Evolutionary conservation across 2,329 filamentous ascomycete genomes (phyloP), one percentile per base, ranked within the genome.

Genomic region (Diaporthe ilicicola): DNA sequence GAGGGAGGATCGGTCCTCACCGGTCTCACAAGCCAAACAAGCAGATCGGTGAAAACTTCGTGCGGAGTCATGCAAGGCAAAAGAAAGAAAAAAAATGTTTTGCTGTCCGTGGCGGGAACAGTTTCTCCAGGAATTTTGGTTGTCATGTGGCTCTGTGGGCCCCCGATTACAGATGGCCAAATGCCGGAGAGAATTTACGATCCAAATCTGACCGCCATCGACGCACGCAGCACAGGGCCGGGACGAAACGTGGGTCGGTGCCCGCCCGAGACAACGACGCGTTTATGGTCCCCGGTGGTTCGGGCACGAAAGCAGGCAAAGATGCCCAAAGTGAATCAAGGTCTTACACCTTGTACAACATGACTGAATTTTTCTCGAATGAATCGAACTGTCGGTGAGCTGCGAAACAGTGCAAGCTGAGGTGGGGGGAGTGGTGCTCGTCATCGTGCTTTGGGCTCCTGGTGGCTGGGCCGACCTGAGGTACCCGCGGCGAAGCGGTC

Each of bases 241-340:
- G 68, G 54, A 67, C 68, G 55, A 73, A 73, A 71, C 71, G 71
- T 73, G 71, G 68, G 71, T 64, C 68, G 71, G 71, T 66, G 69
- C 69, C 70, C 67, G 71, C 50, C 71, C 71, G 71, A 73, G 71
- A 73, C 71, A 71, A 27, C 29, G 42, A 53, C 46, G 48, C 48
- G 22, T 24, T 50, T 37, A 13, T 48, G 66, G 48, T 65, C 59
- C 56, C 67, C 71, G 71, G 71, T 69, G 71, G 69, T 73, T 73
- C 64, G 71, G 71, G 71, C 71, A 68, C 64, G 61, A 73, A 46
- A 59, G 46, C 62, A 65, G 37, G 51, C 44, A 68, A 42, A 56
- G 56, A 68, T 67, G 68, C 62, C 56, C 64, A 69, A 65, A 50
- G 39, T 66, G 64, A 55, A 64, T 59, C 71, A 72, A 71, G 65